Percentiles rank a stretch among this genome's conserved stretches.
Evolutionary conservation across 2,329 filamentous ascomycete genomes (phyloP).

Genomic region (Ophiosphaerella korrae): DNA sequence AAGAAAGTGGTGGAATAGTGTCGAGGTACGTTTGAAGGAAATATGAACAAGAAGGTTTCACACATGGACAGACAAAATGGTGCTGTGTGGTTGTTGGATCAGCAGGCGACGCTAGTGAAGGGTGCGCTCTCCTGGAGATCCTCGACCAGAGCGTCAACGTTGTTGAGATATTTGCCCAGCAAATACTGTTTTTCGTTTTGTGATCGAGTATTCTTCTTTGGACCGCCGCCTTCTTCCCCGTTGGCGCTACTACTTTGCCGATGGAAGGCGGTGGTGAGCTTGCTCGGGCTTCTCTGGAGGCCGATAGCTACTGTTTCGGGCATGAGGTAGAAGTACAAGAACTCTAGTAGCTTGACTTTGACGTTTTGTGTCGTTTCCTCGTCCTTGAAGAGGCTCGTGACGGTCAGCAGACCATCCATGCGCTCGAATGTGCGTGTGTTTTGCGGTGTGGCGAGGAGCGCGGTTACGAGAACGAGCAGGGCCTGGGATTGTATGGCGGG

Average conservation of each 20-base stretch:
- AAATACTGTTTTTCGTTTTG: constrained; percentile 83
- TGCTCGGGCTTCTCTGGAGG: constrained; percentile 39
- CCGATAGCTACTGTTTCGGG: constrained; percentile 70
- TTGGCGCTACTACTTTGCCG: constrained; percentile 35
- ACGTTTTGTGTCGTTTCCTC: constrained; percentile 84
- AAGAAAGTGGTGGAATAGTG: constrained; percentile 14
- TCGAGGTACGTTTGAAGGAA: not conserved
- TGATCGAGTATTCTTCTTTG: constrained; percentile 55
- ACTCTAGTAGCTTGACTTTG: constrained; percentile 95
- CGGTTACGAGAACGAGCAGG: constrained; percentile 86
- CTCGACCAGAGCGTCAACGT: constrained; percentile 80
- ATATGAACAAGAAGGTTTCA: constrained; percentile 18
- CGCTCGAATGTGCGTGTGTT: constrained; percentile 93
- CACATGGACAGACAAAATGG: not conserved
- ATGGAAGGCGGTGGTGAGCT: constrained; percentile 40
- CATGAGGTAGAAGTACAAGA: constrained; percentile 98
- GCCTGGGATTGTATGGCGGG: constrained; percentile 90
- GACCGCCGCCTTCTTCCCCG: constrained; percentile 36
- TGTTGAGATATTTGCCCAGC: constrained; percentile 76
- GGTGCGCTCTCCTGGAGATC: constrained; percentile 81
- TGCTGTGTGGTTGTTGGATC: not conserved
- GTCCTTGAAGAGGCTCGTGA: constrained; percentile 92
- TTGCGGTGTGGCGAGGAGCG: constrained; percentile 80
- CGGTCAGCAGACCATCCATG: constrained; percentile 87
- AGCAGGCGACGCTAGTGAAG: constrained; percentile 41